Percentiles rank a stretch among this genome's conserved stretches.
phyloP scores from a whole-genome alignment of 2,329 filamentous ascomycete genomes.

The Rhinocladiella similis region DNA sequence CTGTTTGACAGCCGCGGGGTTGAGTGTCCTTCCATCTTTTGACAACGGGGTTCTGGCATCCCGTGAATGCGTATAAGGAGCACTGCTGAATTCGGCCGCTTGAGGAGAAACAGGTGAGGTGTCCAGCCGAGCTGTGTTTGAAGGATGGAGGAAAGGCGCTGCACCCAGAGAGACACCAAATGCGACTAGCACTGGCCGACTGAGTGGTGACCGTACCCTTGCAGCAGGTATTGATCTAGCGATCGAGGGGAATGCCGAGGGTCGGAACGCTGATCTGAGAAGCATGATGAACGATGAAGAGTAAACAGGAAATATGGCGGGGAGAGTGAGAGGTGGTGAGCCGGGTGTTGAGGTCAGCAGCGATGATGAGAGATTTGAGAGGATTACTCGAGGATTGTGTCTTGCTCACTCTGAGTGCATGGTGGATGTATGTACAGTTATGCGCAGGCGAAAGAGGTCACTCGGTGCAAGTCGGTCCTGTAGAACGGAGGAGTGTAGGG shows the following conservation, averaged over 20 bases:
- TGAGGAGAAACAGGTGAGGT: conserved; percentile 17
- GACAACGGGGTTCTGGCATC: conserved; percentile 26
- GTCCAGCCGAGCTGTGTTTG: conserved; percentile 18
- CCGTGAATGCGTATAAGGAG: conserved; percentile 24
- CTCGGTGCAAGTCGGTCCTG: too few relatives aligned
- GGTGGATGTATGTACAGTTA: too few relatives aligned
- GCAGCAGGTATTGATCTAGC: conserved; percentile 9
- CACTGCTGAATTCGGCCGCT: conserved; percentile 22
- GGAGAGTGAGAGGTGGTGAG: not conserved
- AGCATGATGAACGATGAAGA: conserved; percentile 15
- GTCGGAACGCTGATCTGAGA: conserved; percentile 21
- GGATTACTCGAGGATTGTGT: too few relatives aligned
- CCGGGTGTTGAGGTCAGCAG: not conserved
- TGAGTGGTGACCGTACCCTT: conserved; percentile 11
- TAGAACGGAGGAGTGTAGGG: too few relatives aligned
- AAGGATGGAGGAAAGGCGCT: conserved; percentile 24
- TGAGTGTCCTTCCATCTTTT: conserved; percentile 27
- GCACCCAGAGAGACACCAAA: conserved; percentile 23
- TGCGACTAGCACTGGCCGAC: conserved; percentile 22
- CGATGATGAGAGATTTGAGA: too few relatives aligned
- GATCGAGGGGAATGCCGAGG: conserved; percentile 10
- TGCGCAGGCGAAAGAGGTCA: too few relatives aligned
- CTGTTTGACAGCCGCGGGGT: conserved; percentile 40
- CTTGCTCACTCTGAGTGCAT: too few relatives aligned
- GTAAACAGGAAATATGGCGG: not conserved